Percentiles rank a stretch among this genome's conserved stretches.
phyloP scores from a whole-genome alignment of 257 asterid genomes.

The Linaria vulgaris region DNA sequence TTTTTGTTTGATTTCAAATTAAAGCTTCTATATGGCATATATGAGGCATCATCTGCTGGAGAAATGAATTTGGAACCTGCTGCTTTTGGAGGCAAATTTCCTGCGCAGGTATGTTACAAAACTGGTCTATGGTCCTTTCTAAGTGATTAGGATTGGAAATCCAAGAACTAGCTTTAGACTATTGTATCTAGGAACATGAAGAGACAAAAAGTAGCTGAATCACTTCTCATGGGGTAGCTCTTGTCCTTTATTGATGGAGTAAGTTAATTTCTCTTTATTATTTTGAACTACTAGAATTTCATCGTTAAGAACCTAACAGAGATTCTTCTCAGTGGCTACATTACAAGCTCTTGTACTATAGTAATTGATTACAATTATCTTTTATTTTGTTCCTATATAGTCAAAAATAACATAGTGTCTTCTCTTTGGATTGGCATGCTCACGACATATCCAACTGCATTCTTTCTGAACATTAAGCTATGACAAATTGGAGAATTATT shows the following conservation, averaged over 20 bases:
- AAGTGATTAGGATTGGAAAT: neutral
- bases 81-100: conserved; percentile 74
- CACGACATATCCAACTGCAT: neutral
- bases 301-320: too few relatives aligned
- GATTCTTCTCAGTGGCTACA: too few relatives aligned
- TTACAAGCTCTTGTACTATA: conserved; percentile 17
- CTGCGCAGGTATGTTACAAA: conserved; percentile 64
- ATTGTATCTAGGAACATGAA: conserved; percentile 1
- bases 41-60: conserved; percentile 69
- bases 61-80: conserved; percentile 61
- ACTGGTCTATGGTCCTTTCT: conserved; percentile 2
- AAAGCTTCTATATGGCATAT: conserved; percentile 72
- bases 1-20: conserved; percentile 63
- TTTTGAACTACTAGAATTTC: too few relatives aligned
- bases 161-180: neutral
- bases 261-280: too few relatives aligned
- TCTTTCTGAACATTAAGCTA: conserved; percentile 7
- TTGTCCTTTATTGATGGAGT: too few relatives aligned
- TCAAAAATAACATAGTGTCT: neutral
- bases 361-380: neutral
- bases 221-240: conserved; percentile 1
- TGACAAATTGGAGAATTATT: conserved; percentile 2
- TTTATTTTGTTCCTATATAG: neutral
- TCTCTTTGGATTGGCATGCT: conserved; percentile 9
- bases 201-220: neutral